Base-by-base conservation (phyloP, 2,329 filamentous ascomycete genomes). In the Beauveria medogensis region DNA sequence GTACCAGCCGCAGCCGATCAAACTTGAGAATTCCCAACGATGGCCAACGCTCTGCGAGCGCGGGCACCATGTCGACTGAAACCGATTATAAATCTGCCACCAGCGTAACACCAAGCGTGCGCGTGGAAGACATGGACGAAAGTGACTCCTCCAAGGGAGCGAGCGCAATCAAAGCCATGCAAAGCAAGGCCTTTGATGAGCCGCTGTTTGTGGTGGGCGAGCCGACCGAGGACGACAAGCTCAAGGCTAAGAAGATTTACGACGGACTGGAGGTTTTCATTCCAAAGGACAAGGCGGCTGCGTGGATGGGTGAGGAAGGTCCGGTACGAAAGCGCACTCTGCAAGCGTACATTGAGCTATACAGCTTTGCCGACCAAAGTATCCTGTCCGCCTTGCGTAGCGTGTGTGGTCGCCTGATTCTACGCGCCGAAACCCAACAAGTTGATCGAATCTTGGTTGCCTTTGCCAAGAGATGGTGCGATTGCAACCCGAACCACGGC, bases 401-500 rank as follows among this genome's bases (percentile, higher is more conserved):
- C 63, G 81, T 99, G 28, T 99, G 94, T 72, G 84, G 84, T 58
- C 88, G 90, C 37, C 80, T 97, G 26, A 81, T 94, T 5, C 80
- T 99, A 61, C 90, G 90, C 66, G 94, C 90, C 46, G 94, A 99
- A 75, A 96, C 92, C 3, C 94, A 99, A 74, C 93, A 99, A 73
- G 91, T 99, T 22, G 94, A 99, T 72, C 89, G 94, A 40, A 93
- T 99, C 62, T 77, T 99, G 64, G 90, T 95, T 68, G 88, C 90
- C 22, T 93, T 97, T 68, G 91, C 94, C 3, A 86, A 85, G 65
- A 82, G 93, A 63, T 99, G 94, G 94, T 96, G 91, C 72, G 84
- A 90, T 66, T 97, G 92, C 79, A 99, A 99, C 71, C 85, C 90
- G 0, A 88, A 87, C 48, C 92, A 99, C 73, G 92, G 93, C 16